Evolutionary conservation across 1,284 basidiomycete genomes (phyloP).

Genomic region (Coniophora puteana): DNA sequence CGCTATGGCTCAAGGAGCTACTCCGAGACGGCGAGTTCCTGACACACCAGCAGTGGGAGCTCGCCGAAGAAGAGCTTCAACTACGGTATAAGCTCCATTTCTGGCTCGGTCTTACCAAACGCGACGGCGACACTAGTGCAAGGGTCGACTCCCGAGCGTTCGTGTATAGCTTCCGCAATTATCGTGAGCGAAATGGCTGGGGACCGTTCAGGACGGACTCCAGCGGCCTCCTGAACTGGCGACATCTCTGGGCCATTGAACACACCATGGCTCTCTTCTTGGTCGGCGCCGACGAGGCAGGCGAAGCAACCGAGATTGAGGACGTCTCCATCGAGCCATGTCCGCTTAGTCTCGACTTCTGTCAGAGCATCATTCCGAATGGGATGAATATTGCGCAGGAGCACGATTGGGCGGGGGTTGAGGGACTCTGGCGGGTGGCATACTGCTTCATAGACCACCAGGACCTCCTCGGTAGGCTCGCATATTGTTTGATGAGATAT

Average conservation of each 20-base stretch:
- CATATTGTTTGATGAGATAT: conserved; percentile 11
- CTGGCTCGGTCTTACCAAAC: conserved; percentile 47
- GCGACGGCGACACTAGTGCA: conserved; percentile 30
- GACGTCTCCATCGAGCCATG: conserved; percentile 34
- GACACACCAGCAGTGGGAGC: conserved; percentile 19
- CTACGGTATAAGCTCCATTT: conserved; percentile 49
- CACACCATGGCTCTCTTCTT: conserved; percentile 52
- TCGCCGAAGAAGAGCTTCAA: conserved; percentile 37
- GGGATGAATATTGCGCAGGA: conserved; percentile 33
- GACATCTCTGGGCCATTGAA: conserved; percentile 52
- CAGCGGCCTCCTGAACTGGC: conserved; percentile 53
- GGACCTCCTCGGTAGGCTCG: conserved; percentile 50
- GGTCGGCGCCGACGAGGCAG: conserved; percentile 32
- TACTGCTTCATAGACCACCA: conserved; percentile 70
- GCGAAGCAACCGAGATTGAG: conserved; percentile 5
- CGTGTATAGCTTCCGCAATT: conserved; percentile 59
- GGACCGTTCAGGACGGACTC: conserved; percentile 52
- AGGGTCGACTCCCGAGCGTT: conserved; percentile 44
- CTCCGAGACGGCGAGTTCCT: conserved; percentile 42
- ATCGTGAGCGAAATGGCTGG: conserved; percentile 44
- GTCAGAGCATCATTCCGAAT: conserved; percentile 44
- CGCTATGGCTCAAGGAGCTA: conserved; percentile 46
- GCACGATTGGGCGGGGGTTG: conserved; percentile 62
- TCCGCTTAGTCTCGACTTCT: conserved; percentile 50
- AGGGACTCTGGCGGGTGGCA: conserved; percentile 54